Percentiles rank a stretch among this genome's conserved stretches.
Evolutionary conservation across 1,284 basidiomycete species (phyloP).

Genomic region (Flammula alnicola): DNA sequence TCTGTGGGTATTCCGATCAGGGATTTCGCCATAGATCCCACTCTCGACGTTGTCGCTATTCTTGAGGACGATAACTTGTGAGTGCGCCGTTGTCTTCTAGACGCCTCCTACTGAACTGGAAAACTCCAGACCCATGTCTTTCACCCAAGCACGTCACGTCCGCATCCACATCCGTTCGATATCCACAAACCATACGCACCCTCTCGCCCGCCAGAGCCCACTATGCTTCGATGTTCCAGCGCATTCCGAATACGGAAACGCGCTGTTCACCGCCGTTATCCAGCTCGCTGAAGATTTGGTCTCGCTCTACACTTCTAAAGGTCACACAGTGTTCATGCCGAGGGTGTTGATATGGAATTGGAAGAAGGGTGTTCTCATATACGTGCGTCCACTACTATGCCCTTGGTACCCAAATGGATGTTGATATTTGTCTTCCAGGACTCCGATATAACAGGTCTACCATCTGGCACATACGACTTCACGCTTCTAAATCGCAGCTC

Average conservation of each 20-base stretch:
- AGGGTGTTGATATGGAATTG: slow-evolving; percentile 16
- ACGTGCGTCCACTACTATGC: neutral
- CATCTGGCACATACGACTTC: neutral
- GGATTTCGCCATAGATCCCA: slow-evolving; percentile 69
- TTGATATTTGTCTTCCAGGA: slow-evolving; percentile 3
- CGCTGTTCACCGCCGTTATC: neutral
- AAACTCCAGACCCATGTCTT: neutral
- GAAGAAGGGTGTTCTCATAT: slow-evolving; percentile 8
- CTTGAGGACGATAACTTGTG: slow-evolving; percentile 38
- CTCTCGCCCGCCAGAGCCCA: neutral
- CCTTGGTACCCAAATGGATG: neutral
- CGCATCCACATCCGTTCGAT: slow-evolving; percentile 14
- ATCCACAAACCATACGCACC: slow-evolving; percentile 8
- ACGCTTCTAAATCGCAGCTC: neutral
- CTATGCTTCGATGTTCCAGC: slow-evolving; percentile 4
- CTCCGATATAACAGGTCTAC: neutral
- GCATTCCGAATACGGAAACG: slow-evolving; percentile 3
- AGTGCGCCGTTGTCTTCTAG: slow-evolving; percentile 2
- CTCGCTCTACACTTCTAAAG: slow-evolving; percentile 5
- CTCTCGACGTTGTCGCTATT: slow-evolving; percentile 59
- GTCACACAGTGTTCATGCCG: neutral
- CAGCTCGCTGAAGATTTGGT: slow-evolving; percentile 7
- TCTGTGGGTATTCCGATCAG: slow-evolving; percentile 45
- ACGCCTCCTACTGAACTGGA: neutral
- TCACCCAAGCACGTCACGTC: neutral